phyloP scores from a whole-genome alignment of 2,329 filamentous ascomycete species.

The Fusarium sp. region DNA sequence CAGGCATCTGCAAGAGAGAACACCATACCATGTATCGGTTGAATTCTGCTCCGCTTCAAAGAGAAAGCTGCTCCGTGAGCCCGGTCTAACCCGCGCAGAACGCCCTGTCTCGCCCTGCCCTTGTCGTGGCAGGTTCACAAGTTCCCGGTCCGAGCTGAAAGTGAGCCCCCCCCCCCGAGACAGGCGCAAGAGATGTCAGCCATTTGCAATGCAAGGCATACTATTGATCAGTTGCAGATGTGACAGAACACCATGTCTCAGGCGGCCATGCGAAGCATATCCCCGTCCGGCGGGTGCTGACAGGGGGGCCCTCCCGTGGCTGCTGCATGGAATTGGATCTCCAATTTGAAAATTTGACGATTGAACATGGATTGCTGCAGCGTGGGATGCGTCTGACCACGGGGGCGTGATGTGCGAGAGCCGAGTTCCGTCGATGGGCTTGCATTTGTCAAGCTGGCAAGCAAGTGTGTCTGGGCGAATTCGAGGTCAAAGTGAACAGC shows the following conservation, averaged over 20 bases:
- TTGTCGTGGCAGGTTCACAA: neutral
- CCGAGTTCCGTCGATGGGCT: neutral
- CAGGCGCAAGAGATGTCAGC: neutral
- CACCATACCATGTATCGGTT: neutral
- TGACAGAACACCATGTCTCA: constrained; percentile 29
- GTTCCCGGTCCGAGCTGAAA: neutral
- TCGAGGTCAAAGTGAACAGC: neutral
- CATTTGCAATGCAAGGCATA: constrained; percentile 34
- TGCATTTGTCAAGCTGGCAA: neutral
- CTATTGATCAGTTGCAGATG: constrained; percentile 29
- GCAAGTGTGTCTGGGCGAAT: neutral
- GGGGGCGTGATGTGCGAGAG: neutral
- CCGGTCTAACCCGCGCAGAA: constrained; percentile 5
- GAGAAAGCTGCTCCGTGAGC: neutral
- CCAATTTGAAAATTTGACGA: constrained; percentile 14
- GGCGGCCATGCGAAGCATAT: constrained; percentile 6
- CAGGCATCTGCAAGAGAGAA: neutral
- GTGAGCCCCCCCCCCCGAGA: neutral
- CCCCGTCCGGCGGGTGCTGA: constrained; percentile 7
- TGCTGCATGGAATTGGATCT: constrained; percentile 18
- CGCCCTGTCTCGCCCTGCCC: constrained; percentile 11
- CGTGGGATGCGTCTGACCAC: constrained; percentile 18
- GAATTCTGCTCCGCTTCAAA: neutral
- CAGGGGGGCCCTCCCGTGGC: constrained; percentile 11
- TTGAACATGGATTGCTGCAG: constrained; percentile 21